phyloP scores from a whole-genome alignment of 192 early-diverging fungal genomes.

The Podila epigama region DNA sequence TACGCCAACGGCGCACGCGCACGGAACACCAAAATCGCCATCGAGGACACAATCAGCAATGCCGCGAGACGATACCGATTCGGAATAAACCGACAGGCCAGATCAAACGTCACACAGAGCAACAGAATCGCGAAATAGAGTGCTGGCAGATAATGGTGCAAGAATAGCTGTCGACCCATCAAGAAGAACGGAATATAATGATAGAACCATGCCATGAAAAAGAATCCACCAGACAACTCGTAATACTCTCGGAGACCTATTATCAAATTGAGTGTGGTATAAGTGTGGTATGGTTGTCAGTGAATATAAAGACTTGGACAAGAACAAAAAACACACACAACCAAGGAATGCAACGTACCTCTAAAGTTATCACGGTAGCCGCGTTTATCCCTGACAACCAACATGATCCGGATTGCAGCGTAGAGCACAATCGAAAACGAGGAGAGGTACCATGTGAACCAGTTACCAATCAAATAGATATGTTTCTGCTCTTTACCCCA shows the following conservation, averaged over 20 bases:
- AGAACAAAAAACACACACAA: no score
- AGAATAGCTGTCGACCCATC: constrained; percentile 89
- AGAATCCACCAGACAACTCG: constrained; percentile 67
- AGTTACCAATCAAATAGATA: constrained; percentile 95
- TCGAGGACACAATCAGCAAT: constrained; percentile 56
- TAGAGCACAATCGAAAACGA: constrained; percentile 70
- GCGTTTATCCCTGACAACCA: constrained; percentile 66
- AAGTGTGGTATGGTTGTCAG: no score
- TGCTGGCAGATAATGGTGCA: constrained; percentile 94
- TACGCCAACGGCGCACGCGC: constrained; percentile 83
- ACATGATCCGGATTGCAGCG: constrained; percentile 58
- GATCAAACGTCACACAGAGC: constrained; percentile 76
- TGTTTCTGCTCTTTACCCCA: constrained; percentile 73
- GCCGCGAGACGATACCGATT: constrained; percentile 58
- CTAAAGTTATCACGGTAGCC: constrained; percentile 57
- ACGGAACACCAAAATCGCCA: constrained; percentile 71
- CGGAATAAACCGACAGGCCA: constrained; percentile 70
- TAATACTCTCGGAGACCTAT: constrained; percentile 57
- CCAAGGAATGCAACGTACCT: constrained; percentile 11
- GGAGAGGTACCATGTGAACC: constrained; percentile 83
- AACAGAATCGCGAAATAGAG: constrained; percentile 87
- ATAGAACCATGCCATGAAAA: constrained; percentile 80
- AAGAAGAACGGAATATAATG: constrained; percentile 93
- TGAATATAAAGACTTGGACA: no score
- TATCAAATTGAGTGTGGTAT: no score